Evolutionary conservation across 352 stramenopile species (phyloP), one percentile per base, ranked within the genome.

Genomic region (Phytopythium mirpurense): DNA sequence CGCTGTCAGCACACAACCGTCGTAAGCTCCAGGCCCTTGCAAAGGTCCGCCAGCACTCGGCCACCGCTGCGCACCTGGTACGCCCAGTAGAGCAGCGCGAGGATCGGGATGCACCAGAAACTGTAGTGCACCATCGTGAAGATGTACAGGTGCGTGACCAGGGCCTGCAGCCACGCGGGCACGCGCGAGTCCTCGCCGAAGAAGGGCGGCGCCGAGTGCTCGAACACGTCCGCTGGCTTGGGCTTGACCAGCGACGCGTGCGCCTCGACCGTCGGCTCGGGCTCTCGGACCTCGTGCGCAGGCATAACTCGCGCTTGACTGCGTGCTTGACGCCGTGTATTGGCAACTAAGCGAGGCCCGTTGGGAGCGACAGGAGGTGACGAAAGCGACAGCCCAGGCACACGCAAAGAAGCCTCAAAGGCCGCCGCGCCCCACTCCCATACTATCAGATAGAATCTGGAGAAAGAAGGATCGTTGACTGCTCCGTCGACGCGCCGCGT

Each of bases 81-180:
- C 15, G 77, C 47, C 24, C 57, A 35, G 60, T 70, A 79, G 44
- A 77, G 63, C 6, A 78, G 45, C 15, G 45, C 42, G 35, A 76
- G 36, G 47, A 73, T 60, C 10, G 61, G 63, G 18, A 69, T 23
- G 0, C 49, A 43, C 67, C 68, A 83, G 21, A 77, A 51, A 34
- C 74, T 75, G 56, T 83, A 83, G 61, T 83, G 73, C 42, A 75
- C 62, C 23, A 59, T 63, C 18, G 73, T 54, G 48, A 78, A 76
- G 40, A 59, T 57, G 43, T 70, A 78, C 16, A 63, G 8, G 49
- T 78, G 67, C 8, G 57, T 57, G 42, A 69, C 32, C 11, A 62
- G 36, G 18, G 43, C 56, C 40, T 69, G 67, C 31, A 72, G 32
- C 64, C 60, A 71, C 23, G 23, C 41, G 3, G 70, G 67, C 18